A percentile compares a stretch with the other conserved stretches of the same genome.
Evolutionary conservation across 352 stramenopile species (phyloP).

Genomic region (Chrysophaeum taylorii): DNA sequence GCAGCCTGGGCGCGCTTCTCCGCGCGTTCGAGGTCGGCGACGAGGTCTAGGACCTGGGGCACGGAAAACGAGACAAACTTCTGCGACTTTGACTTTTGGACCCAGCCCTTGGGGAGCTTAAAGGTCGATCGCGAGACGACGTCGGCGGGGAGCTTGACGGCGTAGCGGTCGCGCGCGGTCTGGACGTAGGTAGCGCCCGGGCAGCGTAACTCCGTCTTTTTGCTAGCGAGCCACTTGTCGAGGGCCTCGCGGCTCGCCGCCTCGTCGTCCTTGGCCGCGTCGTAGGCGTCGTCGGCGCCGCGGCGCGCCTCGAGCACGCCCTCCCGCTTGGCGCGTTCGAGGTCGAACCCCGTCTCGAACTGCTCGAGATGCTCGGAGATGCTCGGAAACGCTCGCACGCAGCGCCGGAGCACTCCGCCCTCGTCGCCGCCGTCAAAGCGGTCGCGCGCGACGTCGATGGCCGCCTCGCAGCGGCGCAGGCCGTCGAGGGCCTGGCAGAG

Average conservation of each 20-base stretch:
- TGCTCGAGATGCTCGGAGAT: slow-evolving; percentile 76
- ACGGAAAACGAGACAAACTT: not conserved
- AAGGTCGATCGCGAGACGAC: slow-evolving; percentile 31
- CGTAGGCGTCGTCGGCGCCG: slow-evolving; percentile 86
- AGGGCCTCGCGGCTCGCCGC: slow-evolving; percentile 69
- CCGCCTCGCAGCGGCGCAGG: slow-evolving; percentile 1
- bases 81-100: not conserved
- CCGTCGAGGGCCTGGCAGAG: not conserved
- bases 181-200: slow-evolving; percentile 78
- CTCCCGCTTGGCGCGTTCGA: slow-evolving; percentile 58
- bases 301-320: slow-evolving; percentile 79
- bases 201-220: slow-evolving; percentile 45
- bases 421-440: slow-evolving; percentile 51
- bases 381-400: slow-evolving; percentile 58
- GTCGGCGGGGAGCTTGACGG: slow-evolving; percentile 45
- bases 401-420: slow-evolving; percentile 35
- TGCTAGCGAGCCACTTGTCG: slow-evolving; percentile 68
- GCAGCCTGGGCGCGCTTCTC: slow-evolving; percentile 76
- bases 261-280: slow-evolving; percentile 75
- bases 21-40: slow-evolving; percentile 44
- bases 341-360: slow-evolving; percentile 93
- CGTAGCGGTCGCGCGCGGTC: slow-evolving; percentile 57
- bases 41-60: slow-evolving; percentile 37
- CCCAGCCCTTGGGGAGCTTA: not conserved
- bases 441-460: slow-evolving; percentile 63